Evolutionary conservation across 257 asterid genomes (phyloP).

Genomic region (Osmanthus fragrans): DNA sequence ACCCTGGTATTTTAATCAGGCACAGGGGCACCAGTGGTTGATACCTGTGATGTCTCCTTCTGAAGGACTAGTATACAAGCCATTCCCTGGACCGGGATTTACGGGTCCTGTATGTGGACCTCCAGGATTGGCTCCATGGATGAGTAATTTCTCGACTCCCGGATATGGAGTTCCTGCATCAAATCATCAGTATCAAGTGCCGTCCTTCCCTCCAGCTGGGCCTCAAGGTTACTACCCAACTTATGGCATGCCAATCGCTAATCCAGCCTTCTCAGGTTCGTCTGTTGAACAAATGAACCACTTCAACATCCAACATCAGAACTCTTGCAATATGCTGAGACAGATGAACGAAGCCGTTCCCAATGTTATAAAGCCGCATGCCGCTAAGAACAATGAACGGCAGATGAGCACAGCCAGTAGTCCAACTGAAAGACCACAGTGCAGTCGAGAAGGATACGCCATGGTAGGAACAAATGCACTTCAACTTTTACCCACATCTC

Average conservation of each 20-base stretch:
- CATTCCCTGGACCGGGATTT: constrained; percentile 60
- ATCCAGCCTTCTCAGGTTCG: constrained; percentile 38
- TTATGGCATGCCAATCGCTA: constrained; percentile 51
- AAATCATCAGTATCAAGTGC: constrained; percentile 41
- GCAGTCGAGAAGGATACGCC: constrained; percentile 16
- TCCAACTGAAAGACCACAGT: constrained; percentile 37
- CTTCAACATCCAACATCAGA: constrained; percentile 25
- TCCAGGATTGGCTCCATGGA: constrained; percentile 34
- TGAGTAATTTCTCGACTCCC: constrained; percentile 47
- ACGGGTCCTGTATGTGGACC: constrained; percentile 40
- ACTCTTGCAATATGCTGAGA: constrained; percentile 23
- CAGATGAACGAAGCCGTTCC: constrained; percentile 28
- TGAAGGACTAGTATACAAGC: constrained; percentile 89
- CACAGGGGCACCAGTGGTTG: constrained; percentile 78
- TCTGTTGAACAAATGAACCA: constrained; percentile 41
- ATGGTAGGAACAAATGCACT: constrained; percentile 43
- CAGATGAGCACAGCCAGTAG: constrained; percentile 69
- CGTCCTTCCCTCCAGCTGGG: constrained; percentile 36
- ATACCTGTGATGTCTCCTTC: constrained; percentile 90
- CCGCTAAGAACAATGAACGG: constrained; percentile 44
- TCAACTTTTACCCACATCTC: constrained; percentile 55
- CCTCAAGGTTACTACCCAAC: constrained; percentile 57
- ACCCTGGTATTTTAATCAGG: constrained; percentile 48
- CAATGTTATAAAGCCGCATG: constrained; percentile 13
- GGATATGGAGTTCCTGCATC: constrained; percentile 49